Evolutionary conservation across 179 eudicot species (phyloP), one percentile per base, ranked within the genome.

Genomic region (Camellia oleifera): DNA sequence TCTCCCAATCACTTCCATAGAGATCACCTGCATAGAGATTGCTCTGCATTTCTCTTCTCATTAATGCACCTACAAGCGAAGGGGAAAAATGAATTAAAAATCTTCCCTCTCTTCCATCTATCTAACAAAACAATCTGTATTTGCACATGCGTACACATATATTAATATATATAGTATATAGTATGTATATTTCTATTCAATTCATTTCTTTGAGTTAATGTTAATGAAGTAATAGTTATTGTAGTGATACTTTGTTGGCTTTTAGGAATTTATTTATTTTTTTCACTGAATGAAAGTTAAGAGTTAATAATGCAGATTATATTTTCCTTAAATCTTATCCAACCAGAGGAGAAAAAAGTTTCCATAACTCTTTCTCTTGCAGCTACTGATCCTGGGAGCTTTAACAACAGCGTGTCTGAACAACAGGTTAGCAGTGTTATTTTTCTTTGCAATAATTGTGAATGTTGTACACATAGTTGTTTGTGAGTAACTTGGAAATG

Each of bases 331-430:
- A 42, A 72, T 77, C 83, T 83, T 57, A 15, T 63, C 20, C 69
- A 46, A 62, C 44, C 20, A 63, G 9, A 15, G 63, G 58, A 63
- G 6, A 56, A 74, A 32, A 61, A 10, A 7, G 7, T 12, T 48
- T 75, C 54, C 69, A 69, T 76, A n/a, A 76, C 69, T 62, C 69
- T 60, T n/a, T 52, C 53, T 81, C 61, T 81, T 89, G 87, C 91
- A 97, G 99, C 50, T 50, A 75, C 84, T 56, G 98, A 97, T 89
- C 83, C 93, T 62, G 97, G 98, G 32, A 88, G 99, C 83, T 97
- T 97, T 78, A 97, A 97, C 90, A 97, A 94, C 85, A 97, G 98
- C 82, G 99, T 97, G 13, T 86, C 91, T 8, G 99, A 85, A 26
- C 87, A 95, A 78, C 97, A 97, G 99, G 99, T 97, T 83, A 65